These are phyloP conservation scores for Ophiostoma sp. DNA, from an alignment of 2,329 filamentous ascomycete species.

Conservation along the genomic window DNA sequence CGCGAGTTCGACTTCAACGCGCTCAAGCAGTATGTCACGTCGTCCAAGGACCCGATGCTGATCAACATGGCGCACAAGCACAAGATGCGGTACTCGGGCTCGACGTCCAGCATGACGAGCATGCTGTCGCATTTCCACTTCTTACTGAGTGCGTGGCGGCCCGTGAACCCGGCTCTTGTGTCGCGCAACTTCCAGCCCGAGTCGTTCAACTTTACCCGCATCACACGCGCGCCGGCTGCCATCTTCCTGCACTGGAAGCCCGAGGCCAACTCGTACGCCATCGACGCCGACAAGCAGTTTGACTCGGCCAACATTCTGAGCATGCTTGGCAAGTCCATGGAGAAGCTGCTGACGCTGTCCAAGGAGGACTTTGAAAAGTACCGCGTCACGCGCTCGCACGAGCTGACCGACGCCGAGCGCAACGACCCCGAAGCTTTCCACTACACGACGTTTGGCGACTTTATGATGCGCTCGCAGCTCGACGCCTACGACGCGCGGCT, in stretches of 20 bases:
- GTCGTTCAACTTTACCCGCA: conserved; percentile 61
- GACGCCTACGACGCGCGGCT: conserved; percentile 83
- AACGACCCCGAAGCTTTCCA: conserved; percentile 74
- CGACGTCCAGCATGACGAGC: conserved; percentile 93
- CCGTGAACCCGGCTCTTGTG: conserved; percentile 59
- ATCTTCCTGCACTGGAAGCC: conserved; percentile 78
- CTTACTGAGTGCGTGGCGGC: conserved; percentile 77
- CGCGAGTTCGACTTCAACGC: conserved; percentile 87
- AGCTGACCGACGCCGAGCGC: conserved; percentile 66
- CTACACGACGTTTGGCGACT: conserved; percentile 78
- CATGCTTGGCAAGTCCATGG: conserved; percentile 92
- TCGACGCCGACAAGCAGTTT: conserved; percentile 92
- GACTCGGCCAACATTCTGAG: conserved; percentile 80
- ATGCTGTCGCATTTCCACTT: conserved; percentile 88
- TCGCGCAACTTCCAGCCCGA: conserved; percentile 62
- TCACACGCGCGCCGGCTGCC: conserved; percentile 68
- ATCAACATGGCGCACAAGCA: conserved; percentile 61
- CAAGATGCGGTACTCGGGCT: conserved; percentile 79
- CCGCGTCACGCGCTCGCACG: conserved; percentile 59
- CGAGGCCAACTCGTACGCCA: conserved; percentile 79
- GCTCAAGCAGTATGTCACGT: conserved; percentile 82
- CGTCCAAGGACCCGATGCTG: conserved; percentile 73
- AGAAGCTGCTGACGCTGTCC: conserved; percentile 82
- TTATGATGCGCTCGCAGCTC: conserved; percentile 90
- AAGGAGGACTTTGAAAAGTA: conserved; percentile 83